Evolutionary conservation across 768 basidiomycete genomes (phyloP), one percentile per base, ranked within the genome.

Genomic region (Tylopilus felleus): DNA sequence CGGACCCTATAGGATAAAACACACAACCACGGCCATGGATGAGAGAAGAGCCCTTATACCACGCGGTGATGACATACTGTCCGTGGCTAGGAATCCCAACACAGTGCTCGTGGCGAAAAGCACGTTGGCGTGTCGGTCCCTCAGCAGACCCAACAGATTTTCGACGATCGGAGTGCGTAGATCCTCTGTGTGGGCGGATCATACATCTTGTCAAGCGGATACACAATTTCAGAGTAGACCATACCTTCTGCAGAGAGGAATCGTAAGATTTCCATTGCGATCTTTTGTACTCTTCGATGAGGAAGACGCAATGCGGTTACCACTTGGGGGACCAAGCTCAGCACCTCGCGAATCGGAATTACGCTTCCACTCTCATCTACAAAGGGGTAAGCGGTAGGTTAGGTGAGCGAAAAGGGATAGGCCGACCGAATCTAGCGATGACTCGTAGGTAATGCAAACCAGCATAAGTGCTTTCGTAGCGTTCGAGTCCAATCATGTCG

Each of bases 381-480:
- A 27, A 1, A 8, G 8, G 3, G 1, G 12, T 54, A 4, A 52
- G 40, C 4, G 19, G 12, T 5, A 17, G 35, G 25, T 8, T 5
- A 3, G 17, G 16, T 19, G 17, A 36, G 29, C 22, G 6, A 31
- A 17, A 35, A 10, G 14, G 17, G 22, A 39, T 3, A 12, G 13
- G n/a, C 60, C 14, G 7, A 68, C 66, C 63, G 9, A 61, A 57
- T 53, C 52, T 33, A 44, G 60, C 54, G 19, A 69, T 27, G 0
- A 55, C 29, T 5, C 58, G 67, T 2, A 68, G 43, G 38, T 68
- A 68, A 35, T 67, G 60, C 42, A 68, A 48, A 5, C 59, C 60
- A 5, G 65, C 63, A 16, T 61, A 59, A 2, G 42, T 49, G 2
- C 40, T 49, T 28, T 56, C 57, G 28, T 56, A 44, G 1, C 40